Conservation (phyloP, 2,329 filamentous ascomycete species). For the Penicillium occitanis region DNA sequence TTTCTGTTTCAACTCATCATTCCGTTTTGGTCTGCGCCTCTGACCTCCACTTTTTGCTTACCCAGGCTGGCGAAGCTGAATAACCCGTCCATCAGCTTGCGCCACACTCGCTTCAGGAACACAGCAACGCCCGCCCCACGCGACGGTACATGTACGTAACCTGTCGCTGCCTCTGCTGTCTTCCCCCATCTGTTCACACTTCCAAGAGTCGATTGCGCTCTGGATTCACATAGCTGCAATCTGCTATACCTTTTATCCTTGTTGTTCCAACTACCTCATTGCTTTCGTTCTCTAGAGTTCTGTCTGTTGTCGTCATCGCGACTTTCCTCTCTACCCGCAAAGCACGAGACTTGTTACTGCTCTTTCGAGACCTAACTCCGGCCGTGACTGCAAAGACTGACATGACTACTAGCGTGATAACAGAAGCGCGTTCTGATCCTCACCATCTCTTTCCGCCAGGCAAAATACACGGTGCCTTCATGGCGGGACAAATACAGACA, state of each 20-base stretch:
- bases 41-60: slow-evolving; percentile 12
- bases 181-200: neutral
- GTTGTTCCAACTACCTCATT: neutral
- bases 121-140: slow-evolving; percentile 37
- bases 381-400: slow-evolving; percentile 28
- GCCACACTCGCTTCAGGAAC: slow-evolving; percentile 45
- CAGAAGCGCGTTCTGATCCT: slow-evolving; percentile 25
- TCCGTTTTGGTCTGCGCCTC: slow-evolving; percentile 18
- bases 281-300: neutral
- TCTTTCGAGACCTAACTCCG: neutral
- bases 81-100: slow-evolving; percentile 42
- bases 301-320: slow-evolving; percentile 1
- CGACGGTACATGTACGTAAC: slow-evolving; percentile 20
- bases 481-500: slow-evolving; percentile 46
- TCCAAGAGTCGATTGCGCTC: slow-evolving; percentile 7
- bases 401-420: slow-evolving; percentile 38
- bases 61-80: slow-evolving; percentile 35
- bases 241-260: neutral
- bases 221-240: neutral
- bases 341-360: neutral
- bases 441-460: slow-evolving; percentile 34
- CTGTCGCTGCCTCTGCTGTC: slow-evolving; percentile 3
- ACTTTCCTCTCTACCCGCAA: neutral
- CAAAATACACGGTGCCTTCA: slow-evolving; percentile 37
- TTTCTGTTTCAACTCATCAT: slow-evolving; percentile 3